A percentile compares a stretch with the other conserved stretches of the same genome.
phyloP scores from a whole-genome alignment of 306 rosid genomes.

The Alnus glutinosa region DNA sequence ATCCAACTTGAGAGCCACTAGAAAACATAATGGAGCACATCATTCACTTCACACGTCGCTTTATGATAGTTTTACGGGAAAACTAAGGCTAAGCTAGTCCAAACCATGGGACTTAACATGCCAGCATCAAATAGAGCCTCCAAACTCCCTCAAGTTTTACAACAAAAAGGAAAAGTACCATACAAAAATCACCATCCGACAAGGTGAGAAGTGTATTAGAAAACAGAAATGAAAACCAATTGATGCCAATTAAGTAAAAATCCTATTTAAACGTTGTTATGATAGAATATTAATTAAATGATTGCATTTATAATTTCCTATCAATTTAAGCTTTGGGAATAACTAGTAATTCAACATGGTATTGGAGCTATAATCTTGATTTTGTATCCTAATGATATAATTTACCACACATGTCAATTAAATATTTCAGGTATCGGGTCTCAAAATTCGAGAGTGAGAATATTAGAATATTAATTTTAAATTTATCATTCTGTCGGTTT shows the following conservation, averaged over 20 bases:
- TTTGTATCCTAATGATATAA: too few species aligned
- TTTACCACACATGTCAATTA: too few species aligned
- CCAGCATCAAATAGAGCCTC: neutral
- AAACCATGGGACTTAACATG: neutral
- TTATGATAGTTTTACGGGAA: neutral
- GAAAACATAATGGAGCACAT: neutral
- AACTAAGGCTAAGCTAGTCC: neutral
- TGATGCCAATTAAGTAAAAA: neutral
- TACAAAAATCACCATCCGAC: neutral
- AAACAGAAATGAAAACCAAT: neutral
- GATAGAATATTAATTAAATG: too few species aligned
- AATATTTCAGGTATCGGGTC: too few species aligned
- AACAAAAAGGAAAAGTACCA: neutral
- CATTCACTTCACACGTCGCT: fast-evolving
- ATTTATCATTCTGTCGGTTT: too few species aligned
- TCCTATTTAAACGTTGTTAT: neutral
- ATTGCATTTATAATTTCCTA: too few species aligned
- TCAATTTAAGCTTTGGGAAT: too few species aligned
- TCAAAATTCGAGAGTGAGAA: too few species aligned
- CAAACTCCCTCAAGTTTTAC: neutral
- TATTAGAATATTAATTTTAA: too few species aligned
- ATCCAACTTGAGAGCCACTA: neutral
- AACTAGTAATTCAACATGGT: too few species aligned
- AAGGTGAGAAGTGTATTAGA: neutral
- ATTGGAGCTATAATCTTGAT: too few species aligned